Evolutionary conservation across 331 rosid species (phyloP).

Genomic region (Quercus phellos): DNA sequence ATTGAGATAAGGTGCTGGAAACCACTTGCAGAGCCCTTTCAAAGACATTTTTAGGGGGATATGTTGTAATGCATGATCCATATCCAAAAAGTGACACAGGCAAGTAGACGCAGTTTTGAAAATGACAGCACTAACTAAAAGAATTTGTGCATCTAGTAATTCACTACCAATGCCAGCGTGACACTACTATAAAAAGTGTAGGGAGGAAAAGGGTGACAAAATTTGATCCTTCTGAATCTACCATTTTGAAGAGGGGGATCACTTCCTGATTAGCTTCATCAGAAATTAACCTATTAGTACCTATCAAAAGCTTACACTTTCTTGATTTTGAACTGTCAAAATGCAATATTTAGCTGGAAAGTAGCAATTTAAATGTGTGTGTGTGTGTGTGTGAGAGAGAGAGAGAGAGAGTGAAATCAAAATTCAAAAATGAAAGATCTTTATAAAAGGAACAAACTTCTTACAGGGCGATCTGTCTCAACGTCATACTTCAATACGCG

Average conservation of each 20-base stretch:
- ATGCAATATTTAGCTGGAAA: not conserved
- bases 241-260: not conserved
- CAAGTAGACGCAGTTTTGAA: not conserved
- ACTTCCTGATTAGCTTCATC: not conserved
- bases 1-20: not conserved
- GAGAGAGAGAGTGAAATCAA: not conserved
- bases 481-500: constrained; percentile 89
- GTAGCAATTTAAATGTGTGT: not conserved
- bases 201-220: not conserved
- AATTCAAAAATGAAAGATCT: not conserved
- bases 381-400: no score
- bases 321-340: not conserved
- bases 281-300: not conserved
- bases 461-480: constrained; percentile 89
- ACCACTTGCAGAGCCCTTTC: not conserved
- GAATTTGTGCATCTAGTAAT: not conserved
- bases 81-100: not conserved
- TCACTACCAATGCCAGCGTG: not conserved
- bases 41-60: not conserved
- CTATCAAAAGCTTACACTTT: not conserved
- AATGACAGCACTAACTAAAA: not conserved
- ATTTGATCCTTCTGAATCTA: no score
- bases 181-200: not conserved
- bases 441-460: constrained; percentile 17
- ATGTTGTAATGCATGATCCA: not conserved